These are phyloP conservation scores for Ramularia endophylla DNA, from an alignment of 2,329 filamentous ascomycete species.

Conservation along the genomic window DNA sequence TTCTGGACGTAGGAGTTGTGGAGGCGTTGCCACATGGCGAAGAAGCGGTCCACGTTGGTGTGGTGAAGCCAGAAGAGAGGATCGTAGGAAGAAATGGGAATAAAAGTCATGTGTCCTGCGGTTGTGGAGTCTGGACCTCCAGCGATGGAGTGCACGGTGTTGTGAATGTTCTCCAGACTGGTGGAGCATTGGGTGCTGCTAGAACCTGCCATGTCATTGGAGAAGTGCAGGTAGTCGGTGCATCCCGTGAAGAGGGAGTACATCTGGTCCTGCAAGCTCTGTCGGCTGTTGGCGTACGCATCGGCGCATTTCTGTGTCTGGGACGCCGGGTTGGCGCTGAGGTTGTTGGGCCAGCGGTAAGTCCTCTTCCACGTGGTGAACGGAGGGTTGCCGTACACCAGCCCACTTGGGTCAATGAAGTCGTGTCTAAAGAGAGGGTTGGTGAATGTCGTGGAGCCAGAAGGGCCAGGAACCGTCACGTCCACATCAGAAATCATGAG, in stretches of 20 bases:
- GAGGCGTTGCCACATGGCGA: constrained; percentile 30
- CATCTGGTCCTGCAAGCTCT: constrained; percentile 22
- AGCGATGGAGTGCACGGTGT: constrained; percentile 22
- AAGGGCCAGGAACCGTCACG: constrained; percentile 22
- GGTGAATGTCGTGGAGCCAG: constrained; percentile 12
- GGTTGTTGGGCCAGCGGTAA: constrained; percentile 22
- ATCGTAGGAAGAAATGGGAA: constrained; percentile 27
- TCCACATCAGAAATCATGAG: constrained; percentile 16
- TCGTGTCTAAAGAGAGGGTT: constrained; percentile 28
- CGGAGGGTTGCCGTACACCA: constrained; percentile 16
- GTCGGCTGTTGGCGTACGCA: constrained; percentile 15
- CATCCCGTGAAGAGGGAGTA: constrained; percentile 23
- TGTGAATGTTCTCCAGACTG: constrained; percentile 24
- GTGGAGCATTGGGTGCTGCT: constrained; percentile 18
- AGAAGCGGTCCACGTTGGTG: constrained; percentile 30
- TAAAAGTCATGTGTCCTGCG: constrained; percentile 29
- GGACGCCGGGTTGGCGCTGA: constrained; percentile 13
- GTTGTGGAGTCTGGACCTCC: constrained; percentile 18
- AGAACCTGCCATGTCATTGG: constrained; percentile 19
- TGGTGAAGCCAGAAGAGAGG: constrained; percentile 33
- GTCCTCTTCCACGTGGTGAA: constrained; percentile 19
- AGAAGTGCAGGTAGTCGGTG: constrained; percentile 20
- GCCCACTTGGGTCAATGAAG: constrained; percentile 14
- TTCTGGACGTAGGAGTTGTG: constrained; percentile 22
- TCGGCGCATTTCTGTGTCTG: constrained; percentile 11